These are phyloP conservation scores for Stylosanthes scabra DNA, from an alignment of 331 rosid species.

Conservation along the genomic window DNA sequence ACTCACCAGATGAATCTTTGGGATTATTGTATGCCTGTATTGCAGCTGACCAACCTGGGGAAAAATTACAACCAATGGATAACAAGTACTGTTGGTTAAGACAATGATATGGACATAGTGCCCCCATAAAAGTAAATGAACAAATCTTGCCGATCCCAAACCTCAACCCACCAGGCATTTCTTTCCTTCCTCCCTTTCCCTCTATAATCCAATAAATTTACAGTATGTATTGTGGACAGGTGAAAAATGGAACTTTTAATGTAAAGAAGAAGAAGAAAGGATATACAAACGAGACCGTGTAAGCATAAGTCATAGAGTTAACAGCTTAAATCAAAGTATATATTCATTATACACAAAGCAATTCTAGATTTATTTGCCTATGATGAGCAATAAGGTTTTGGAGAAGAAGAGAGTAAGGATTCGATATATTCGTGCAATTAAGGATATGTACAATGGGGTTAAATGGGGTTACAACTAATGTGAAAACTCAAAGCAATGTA, in stretches of 20 bases:
- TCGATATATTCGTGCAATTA: too few relatives aligned
- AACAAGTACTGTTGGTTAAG: slow-evolving; percentile 17
- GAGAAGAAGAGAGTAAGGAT: too few relatives aligned
- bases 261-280: slow-evolving; percentile 12
- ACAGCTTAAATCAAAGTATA: neutral
- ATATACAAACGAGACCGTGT: neutral
- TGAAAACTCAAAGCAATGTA: too few relatives aligned
- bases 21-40: slow-evolving; percentile 53
- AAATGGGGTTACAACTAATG: too few relatives aligned
- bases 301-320: neutral
- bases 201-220: slow-evolving; percentile 26
- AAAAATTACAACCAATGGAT: slow-evolving; percentile 27
- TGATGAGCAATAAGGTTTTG: neutral
- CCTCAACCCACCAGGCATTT: neutral
- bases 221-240: slow-evolving; percentile 7
- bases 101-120: slow-evolving; percentile 27
- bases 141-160: slow-evolving; percentile 13
- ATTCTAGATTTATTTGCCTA: slow-evolving; percentile 1
- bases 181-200: slow-evolving; percentile 16
- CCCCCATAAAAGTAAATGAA: slow-evolving; percentile 17
- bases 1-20: slow-evolving; percentile 72
- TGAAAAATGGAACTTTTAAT: slow-evolving; percentile 11
- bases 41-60: slow-evolving; percentile 79
- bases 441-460: too few relatives aligned
- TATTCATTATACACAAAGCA: slow-evolving; percentile 4